phyloP scores from a whole-genome alignment of 805 yeast species.

The Hanseniaspora mollemarum region DNA sequence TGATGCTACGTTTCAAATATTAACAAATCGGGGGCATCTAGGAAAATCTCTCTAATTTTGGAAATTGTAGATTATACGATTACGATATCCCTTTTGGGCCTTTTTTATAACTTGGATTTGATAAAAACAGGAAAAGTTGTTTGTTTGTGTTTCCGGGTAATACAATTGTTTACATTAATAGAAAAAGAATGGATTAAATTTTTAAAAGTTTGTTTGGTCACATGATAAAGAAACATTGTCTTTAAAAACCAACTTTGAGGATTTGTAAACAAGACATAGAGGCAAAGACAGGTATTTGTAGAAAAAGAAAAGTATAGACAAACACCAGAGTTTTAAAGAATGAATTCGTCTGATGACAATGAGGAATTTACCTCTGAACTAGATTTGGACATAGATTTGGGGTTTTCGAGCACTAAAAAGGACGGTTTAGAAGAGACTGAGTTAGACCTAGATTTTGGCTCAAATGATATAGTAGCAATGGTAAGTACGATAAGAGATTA shows the following conservation, averaged over 20 bases:
- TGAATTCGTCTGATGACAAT: not conserved
- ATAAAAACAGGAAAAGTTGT: not conserved
- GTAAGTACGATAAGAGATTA: not conserved
- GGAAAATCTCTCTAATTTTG: not conserved
- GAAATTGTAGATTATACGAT: too few species aligned
- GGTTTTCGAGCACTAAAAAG: too few species aligned
- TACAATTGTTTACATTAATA: not conserved
- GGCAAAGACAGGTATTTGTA: too few species aligned
- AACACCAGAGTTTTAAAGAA: too few species aligned
- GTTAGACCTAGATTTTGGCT: not conserved
- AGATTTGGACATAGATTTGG: not conserved
- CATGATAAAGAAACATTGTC: too few species aligned
- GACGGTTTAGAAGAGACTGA: not conserved
- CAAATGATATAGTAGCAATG: not conserved
- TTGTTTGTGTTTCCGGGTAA: slow-evolving; percentile 4
- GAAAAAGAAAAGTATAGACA: too few species aligned
- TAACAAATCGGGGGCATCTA: not conserved
- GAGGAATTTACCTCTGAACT: not conserved
- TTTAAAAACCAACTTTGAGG: too few species aligned
- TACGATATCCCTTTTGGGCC: too few species aligned
- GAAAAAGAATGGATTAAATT: not conserved
- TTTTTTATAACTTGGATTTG: too few species aligned
- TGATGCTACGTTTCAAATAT: not conserved
- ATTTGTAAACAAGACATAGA: too few species aligned
- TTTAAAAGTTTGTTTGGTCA: too few species aligned